Conservation (phyloP, 768 basidiomycete genomes). For the Solioccasus polychromus region DNA sequence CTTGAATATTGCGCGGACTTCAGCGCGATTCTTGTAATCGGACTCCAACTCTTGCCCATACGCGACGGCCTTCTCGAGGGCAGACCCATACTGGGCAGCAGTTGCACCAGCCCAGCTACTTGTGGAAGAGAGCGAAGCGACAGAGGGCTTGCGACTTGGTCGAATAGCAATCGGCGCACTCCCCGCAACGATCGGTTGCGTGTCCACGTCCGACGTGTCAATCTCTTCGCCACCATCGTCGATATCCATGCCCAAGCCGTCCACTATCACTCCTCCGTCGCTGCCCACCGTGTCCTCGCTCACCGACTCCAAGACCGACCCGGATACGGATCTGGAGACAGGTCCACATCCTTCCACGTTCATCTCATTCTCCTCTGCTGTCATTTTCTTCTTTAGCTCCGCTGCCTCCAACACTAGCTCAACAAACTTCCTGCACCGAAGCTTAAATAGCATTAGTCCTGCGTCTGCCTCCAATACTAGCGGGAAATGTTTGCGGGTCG, state of each 20-base stretch:
- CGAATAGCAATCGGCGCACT: constrained; percentile 30
- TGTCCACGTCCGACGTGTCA: constrained; percentile 9
- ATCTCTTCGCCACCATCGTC: constrained; percentile 36
- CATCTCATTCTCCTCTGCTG: constrained; percentile 36
- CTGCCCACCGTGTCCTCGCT: constrained; percentile 34
- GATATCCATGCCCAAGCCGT: constrained; percentile 60
- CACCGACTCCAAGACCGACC: constrained; percentile 25
- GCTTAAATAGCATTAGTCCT: constrained; percentile 73
- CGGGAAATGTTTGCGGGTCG: constrained; percentile 57
- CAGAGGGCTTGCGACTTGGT: constrained; percentile 28
- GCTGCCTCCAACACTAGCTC: constrained; percentile 74
- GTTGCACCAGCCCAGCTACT: constrained; percentile 24
- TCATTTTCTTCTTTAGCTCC: constrained; percentile 64
- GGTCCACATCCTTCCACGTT: constrained; percentile 26
- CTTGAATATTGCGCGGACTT: constrained; percentile 65
- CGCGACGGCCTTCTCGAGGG: constrained; percentile 62
- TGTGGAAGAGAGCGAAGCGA: constrained; percentile 26
- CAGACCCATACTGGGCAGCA: constrained; percentile 48
- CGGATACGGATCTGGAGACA: constrained; percentile 25
- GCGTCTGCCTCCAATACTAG: constrained; percentile 63
- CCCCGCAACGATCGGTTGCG: constrained; percentile 11
- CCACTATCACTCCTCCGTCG: constrained; percentile 43
- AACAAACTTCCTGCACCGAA: constrained; percentile 83
- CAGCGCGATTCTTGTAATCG: constrained; percentile 63
- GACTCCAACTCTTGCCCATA: constrained; percentile 72